These are phyloP conservation scores for Nicotiana paniculata DNA, from an alignment of 257 asterid species.

Conservation along the genomic window DNA sequence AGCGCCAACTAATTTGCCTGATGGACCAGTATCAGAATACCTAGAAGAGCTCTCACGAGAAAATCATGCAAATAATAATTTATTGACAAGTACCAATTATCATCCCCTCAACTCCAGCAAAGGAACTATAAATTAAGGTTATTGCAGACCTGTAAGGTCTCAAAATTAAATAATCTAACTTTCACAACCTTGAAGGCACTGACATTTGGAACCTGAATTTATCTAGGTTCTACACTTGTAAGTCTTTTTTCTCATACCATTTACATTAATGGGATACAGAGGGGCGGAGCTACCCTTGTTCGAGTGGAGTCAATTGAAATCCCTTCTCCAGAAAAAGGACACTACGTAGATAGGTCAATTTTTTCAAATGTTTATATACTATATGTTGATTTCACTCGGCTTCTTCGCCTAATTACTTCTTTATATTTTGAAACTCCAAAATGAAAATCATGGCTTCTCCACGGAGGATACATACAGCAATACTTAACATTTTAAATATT, in stretches of 20 bases:
- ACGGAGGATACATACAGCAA: no score
- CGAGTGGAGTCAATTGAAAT: no score
- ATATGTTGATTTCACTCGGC: no score
- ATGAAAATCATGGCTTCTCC: no score
- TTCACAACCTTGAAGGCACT: not conserved
- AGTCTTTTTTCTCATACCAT: not conserved
- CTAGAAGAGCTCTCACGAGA: not conserved
- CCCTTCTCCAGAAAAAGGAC: no score
- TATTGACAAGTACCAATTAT: not conserved
- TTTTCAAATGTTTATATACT: no score
- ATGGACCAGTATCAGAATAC: not conserved
- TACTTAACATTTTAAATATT: not conserved
- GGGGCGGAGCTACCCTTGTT: no score
- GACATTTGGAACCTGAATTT: not conserved
- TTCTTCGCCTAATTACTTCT: no score
- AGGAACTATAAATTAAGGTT: not conserved
- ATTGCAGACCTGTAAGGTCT: not conserved
- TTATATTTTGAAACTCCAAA: no score
- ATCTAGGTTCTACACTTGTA: not conserved
- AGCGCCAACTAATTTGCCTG: not conserved
- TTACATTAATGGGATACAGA: no score
- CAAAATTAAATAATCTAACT: not conserved
- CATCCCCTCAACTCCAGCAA: not conserved
- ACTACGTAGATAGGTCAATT: no score
- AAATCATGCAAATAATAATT: not conserved